Evolutionary conservation across 352 stramenopile species (phyloP).

Genomic region (Thalassiosira mediterranea): DNA sequence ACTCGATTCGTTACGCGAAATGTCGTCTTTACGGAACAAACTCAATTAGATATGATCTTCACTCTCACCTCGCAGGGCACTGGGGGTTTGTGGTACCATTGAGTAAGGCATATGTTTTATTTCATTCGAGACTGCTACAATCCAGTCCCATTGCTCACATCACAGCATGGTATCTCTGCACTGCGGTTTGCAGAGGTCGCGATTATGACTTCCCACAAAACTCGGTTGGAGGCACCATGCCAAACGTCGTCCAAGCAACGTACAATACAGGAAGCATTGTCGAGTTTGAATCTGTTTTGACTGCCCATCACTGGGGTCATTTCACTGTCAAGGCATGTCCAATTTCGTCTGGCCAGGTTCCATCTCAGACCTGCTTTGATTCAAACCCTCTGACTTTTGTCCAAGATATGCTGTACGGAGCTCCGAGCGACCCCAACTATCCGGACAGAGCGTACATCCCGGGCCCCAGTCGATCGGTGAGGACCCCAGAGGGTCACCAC

Average conservation of each 20-base stretch:
- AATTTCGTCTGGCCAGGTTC: constrained; percentile 21
- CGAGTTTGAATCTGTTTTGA: constrained; percentile 58
- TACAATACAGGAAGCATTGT: constrained; percentile 45
- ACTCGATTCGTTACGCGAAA: too few species aligned
- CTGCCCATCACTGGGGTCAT: constrained; percentile 74
- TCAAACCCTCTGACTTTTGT: constrained; percentile 57
- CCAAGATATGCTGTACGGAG: constrained; percentile 31
- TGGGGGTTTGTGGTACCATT: too few species aligned
- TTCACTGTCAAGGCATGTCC: constrained; percentile 70
- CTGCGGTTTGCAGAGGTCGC: too few species aligned
- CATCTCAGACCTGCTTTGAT: constrained; percentile 66
- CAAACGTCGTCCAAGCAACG: constrained; percentile 25
- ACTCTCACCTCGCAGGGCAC: too few species aligned
- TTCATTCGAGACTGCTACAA: too few species aligned
- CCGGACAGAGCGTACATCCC: constrained; percentile 44
- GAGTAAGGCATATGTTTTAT: too few species aligned
- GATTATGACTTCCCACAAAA: constrained; percentile 50
- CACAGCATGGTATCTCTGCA: constrained; percentile 18
- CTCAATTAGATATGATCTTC: too few species aligned
- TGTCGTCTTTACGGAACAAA: too few species aligned
- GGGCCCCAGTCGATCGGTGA: too few species aligned
- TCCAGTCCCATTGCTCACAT: too few species aligned
- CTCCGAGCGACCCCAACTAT: constrained; percentile 38
- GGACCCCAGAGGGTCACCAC: constrained; percentile 1
- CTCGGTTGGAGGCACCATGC: constrained; percentile 31